Evolutionary conservation across 2,329 filamentous ascomycete genomes (phyloP), one percentile per base, ranked within the genome.

Genomic region (Endoconidiophora polonica): DNA sequence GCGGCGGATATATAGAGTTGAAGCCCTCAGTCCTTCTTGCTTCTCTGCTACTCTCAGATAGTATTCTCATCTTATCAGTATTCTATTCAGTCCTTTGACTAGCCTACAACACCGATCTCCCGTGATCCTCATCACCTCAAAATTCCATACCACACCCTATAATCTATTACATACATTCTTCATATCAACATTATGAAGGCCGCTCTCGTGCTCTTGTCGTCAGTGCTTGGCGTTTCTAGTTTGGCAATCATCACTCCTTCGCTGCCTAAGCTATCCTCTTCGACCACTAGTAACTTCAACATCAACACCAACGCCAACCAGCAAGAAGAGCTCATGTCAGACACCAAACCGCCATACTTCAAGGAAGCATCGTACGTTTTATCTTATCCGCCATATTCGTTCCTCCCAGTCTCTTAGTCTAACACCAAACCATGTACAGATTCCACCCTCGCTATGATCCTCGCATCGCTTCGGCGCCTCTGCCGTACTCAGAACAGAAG

Each of bases 401-500:
- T 16, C 18, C 14, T 48, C 4, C n/a, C n/a, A 22, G n/a, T 22
- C 33, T 44, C 23, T 36, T 22, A 26, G 20, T 40, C 50, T 52
- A 52, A 52, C 45, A 20, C 7, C 20, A 48, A 48, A 24, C 38
- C n/a, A 23, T 42, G 16, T 33, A 12, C 16, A 60, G 59, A n/a
- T 60, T 60, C 49, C 46, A 57, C n/a, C 52, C 52, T 12, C 63
- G 65, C 50, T 68, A 68, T 54, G 65, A 68, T 47, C 46, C 48
- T 3, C 62, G 66, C 12, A 73, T 69, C 53, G 62, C 64, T 43
- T 58, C 60, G 12, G 56, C 61, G 20, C 56, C 61, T n/a, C 62
- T 73, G 18, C 59, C 61, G 3, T 65, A 83, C 56, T 69, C 73
- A 29, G 72, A 78, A 49, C 74, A 81, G 57, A 69, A 69, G 20